Base-by-base conservation (phyloP, 106 monocot species). In the Posidonia australis region DNA sequence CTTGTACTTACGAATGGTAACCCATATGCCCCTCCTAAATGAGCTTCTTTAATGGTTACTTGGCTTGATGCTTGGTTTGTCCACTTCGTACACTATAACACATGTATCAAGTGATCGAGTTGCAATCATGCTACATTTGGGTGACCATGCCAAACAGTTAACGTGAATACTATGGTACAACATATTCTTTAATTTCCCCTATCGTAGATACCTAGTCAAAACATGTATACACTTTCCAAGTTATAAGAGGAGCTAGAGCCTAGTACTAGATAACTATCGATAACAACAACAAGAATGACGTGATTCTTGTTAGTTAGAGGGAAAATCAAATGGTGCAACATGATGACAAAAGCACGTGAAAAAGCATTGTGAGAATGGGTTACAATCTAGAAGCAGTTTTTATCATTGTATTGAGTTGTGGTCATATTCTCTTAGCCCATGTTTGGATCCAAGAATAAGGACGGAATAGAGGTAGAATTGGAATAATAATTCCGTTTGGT, bases 111-210 rank as follows among this genome's bases (percentile, higher is more conserved):
- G 74, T 6, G 98, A 91, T 28, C 98, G 87, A 28, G 98, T 98
- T 0, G 91, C 98, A 56, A 98, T 75, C 85, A 77, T 70, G 25
- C 67, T 78, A 46, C 68, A 75, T 43, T 91, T 83, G 28, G 91
- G 91, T 61, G 91, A 98, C 98, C 98, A 98, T 22, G 98, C 85
- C 51, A 98, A 57, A 68, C 91, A 98, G 77, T 98, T 98, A 44
- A 98, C 81, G 24, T 91, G 82, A 6, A 91, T 91, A 53, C 85
- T 72, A 54, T 98, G 91, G 75, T 87, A 98, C 63, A 98, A 36
- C 98, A 98, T 88, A 80, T 98, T 98, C 77, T 91, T 98, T 24
- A 98, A 60, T 65, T 88, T 91, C 52, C 88, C 80, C 96, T 96
- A 67, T 48, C 49, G 52, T 64, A 20, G 5, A 31, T 43, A 43